Evolutionary conservation across 306 rosid species (phyloP).

Genomic region (Dalbergia cochinchinensis): DNA sequence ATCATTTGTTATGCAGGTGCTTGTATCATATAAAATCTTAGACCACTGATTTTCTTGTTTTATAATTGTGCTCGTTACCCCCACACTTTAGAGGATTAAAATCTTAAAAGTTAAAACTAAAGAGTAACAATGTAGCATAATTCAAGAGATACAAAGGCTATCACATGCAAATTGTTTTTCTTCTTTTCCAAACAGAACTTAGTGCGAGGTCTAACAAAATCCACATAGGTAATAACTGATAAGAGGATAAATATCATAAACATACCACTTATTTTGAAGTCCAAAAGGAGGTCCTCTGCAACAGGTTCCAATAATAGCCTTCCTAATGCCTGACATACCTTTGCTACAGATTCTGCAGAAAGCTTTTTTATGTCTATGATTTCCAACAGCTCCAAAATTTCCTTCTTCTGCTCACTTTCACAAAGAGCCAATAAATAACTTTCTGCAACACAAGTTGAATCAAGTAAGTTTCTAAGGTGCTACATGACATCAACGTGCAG

Average conservation of each 20-base stretch:
- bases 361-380: conserved; percentile 62
- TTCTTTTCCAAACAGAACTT: conserved; percentile 38
- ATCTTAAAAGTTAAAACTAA: neutral
- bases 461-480: conserved; percentile 32
- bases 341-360: conserved; percentile 50
- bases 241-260: conserved; percentile 40
- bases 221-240: conserved; percentile 15
- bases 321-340: conserved; percentile 77
- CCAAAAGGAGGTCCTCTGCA: conserved; percentile 72
- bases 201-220: conserved; percentile 32
- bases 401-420: conserved; percentile 70
- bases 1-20: too few relatives aligned
- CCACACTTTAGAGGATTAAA: too few relatives aligned
- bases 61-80: too few relatives aligned
- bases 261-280: conserved; percentile 68
- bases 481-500: conserved; percentile 24
- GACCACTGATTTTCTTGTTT: too few relatives aligned
- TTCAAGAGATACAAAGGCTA: conserved; percentile 32
- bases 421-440: conserved; percentile 81
- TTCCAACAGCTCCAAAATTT: conserved; percentile 72
- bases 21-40: too few relatives aligned
- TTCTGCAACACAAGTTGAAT: conserved; percentile 66
- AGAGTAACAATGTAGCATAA: conserved; percentile 15
- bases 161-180: conserved; percentile 12
- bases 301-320: conserved; percentile 64